phyloP scores from a whole-genome alignment of 1,139 yeast genomes.

The Candida smagusa region DNA sequence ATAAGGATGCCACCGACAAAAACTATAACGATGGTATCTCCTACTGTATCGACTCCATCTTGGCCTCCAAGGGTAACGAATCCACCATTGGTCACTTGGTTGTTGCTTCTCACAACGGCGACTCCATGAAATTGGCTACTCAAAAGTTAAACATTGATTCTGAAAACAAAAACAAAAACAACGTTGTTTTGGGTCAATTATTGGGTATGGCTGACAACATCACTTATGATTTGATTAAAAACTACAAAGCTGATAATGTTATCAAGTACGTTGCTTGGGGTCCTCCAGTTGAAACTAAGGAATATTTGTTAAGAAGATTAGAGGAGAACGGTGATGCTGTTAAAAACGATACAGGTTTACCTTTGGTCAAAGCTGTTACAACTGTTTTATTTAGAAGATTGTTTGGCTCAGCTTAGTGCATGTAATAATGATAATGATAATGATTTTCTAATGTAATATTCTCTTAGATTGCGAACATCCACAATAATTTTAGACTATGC shows the following conservation, averaged over 20 bases:
- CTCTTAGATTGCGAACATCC: background rate
- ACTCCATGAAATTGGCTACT: conserved; percentile 74
- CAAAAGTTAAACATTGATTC: conserved; percentile 38
- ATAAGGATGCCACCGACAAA: conserved; percentile 73
- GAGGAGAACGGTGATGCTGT: conserved; percentile 98
- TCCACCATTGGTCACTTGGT: conserved; percentile 78
- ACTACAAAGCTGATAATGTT: conserved; percentile 67
- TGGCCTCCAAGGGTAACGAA: conserved; percentile 41
- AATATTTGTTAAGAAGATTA: conserved; percentile 82
- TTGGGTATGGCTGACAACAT: conserved; percentile 95
- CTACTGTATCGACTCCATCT: conserved; percentile 60
- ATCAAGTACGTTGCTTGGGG: conserved; percentile 99
- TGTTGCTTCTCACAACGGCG: conserved; percentile 87
- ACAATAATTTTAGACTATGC: background rate
- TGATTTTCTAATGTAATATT: background rate
- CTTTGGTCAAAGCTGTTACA: conserved; percentile 58
- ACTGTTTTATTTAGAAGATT: conserved; percentile 42
- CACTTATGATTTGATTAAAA: conserved; percentile 67
- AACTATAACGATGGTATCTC: conserved; percentile 73
- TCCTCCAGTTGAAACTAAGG: conserved; percentile 91
- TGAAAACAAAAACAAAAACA: conserved; percentile 41
- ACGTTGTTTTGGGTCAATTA: conserved; percentile 85
- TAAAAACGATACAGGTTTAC: conserved; percentile 82
- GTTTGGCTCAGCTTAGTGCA: conserved; percentile 15
- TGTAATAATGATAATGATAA: conserved; percentile 1